These are phyloP conservation scores for Cladosporium sp. DNA, from an alignment of 2,329 filamentous ascomycete genomes.

Conservation along the genomic window DNA sequence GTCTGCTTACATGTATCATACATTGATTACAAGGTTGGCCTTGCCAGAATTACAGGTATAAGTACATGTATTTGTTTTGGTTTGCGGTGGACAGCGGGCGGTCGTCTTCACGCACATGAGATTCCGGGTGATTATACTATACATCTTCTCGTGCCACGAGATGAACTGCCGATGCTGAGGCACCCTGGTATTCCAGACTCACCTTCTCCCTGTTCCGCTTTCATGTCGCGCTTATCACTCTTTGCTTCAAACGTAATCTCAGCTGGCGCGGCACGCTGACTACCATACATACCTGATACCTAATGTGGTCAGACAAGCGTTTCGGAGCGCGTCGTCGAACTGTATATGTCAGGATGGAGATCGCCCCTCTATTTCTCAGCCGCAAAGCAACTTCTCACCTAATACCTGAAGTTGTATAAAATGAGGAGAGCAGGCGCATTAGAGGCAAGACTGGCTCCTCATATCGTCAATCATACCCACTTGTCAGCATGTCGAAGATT, in stretches of 20 bases:
- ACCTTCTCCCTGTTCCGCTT: too few species aligned
- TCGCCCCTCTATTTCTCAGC: not conserved
- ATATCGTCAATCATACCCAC: not conserved
- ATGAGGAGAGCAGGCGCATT: not conserved
- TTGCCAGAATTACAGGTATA: not conserved
- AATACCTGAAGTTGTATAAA: not conserved
- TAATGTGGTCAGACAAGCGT: not conserved
- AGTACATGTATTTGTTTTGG: not conserved
- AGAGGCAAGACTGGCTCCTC: not conserved
- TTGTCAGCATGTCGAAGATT: conserved; percentile 6
- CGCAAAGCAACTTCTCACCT: not conserved
- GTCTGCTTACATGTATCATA: not conserved
- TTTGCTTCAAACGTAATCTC: not conserved
- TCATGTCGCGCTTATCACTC: too few species aligned
- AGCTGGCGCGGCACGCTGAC: not conserved
- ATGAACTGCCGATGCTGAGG: too few species aligned
- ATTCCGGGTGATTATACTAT: not conserved
- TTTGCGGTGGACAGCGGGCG: not conserved
- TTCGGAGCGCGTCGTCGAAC: not conserved
- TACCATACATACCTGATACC: not conserved
- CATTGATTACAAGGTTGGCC: not conserved
- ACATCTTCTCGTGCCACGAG: not conserved
- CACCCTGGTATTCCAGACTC: too few species aligned
- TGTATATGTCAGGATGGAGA: not conserved
- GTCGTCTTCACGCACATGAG: not conserved